Evolutionary conservation across 1,284 basidiomycete species (phyloP).

Genomic region (Chondrostereum purpureum): DNA sequence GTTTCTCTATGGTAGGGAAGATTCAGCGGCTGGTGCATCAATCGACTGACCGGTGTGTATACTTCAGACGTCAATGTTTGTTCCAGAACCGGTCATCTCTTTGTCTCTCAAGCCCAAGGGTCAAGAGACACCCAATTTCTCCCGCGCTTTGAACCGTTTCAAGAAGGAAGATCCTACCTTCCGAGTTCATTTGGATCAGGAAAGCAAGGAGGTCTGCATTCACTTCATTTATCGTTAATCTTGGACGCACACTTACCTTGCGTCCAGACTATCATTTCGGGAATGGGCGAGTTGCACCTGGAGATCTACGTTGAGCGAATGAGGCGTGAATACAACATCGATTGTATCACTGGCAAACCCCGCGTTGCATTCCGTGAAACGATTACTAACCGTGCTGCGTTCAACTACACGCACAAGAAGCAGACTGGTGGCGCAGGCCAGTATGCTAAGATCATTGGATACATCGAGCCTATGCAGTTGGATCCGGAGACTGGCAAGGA

Average conservation of each 20-base stretch:
- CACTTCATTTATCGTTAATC: not conserved
- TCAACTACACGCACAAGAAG: constrained; percentile 97
- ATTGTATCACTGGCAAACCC: constrained; percentile 93
- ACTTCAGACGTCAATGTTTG: constrained; percentile 90
- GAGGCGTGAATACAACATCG: constrained; percentile 95
- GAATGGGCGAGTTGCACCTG: constrained; percentile 98
- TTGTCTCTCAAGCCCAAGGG: constrained; percentile 90
- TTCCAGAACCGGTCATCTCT: constrained; percentile 98
- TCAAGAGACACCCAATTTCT: constrained; percentile 93
- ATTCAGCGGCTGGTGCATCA: too few relatives aligned
- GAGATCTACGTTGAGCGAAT: constrained; percentile 99
- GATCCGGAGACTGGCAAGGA: constrained; percentile 77
- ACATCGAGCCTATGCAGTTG: constrained; percentile 84
- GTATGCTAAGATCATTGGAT: constrained; percentile 89
- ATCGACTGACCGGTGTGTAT: not conserved
- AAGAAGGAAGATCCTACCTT: constrained; percentile 99
- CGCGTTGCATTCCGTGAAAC: constrained; percentile 97
- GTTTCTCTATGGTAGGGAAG: constrained; percentile 86
- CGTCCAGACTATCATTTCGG: constrained; percentile 92
- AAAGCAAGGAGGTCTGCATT: constrained; percentile 83
- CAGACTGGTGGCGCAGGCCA: constrained; percentile 97
- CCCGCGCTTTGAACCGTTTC: constrained; percentile 94
- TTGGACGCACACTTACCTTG: not conserved
- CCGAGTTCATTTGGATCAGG: constrained; percentile 91
- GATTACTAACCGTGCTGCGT: constrained; percentile 75